Evolutionary conservation across 2,329 filamentous ascomycete species (phyloP), one percentile per base, ranked within the genome.

Genomic region (Colletotrichum sp.): DNA sequence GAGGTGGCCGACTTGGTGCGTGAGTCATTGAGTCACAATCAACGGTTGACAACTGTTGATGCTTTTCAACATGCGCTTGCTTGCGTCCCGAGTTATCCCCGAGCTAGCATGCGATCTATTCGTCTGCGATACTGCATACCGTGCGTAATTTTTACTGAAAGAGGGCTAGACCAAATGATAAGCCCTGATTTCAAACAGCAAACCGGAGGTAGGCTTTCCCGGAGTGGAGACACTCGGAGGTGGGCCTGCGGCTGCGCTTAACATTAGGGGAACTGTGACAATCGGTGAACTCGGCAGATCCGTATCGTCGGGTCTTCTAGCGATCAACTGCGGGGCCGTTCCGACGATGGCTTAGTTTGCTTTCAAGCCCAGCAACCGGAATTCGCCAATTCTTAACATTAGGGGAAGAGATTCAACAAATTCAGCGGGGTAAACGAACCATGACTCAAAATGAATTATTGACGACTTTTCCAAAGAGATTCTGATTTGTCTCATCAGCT

Each of bases 351-450:
- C 9, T 5, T 36, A 18, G 36, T 32, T 63, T 21, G 10, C 16
- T 32, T 39, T 30, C 39, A 16, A 39, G 15, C 12, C 24, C 16
- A 69, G 26, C 16, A 30, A 32, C 57, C 66, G 44, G 15, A 70
- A 69, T 10, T 65, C 71, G 71, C 71, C 59, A 74, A 65, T 70
- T 74, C 71, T 65, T 65, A 59, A 74, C 59, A 71, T 74, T 59
- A 74, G 71, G 66, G 39, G 57, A 70, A 55, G 55, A 26, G 8
- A 10, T 34, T 13, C n/a, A 63, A 63, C 32, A 32, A 44, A 39
- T 36, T 24, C 59, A 64, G 66, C 66, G 71, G 66, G 59, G 66
- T 70, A 65, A 36, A 10, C 5, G 8, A 24, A 32, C 15, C 18
- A 74, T 74, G 71, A 74, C 71, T 74, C 59, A 59, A 74, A 26